A percentile compares a stretch with the other conserved stretches of the same genome.
These are phyloP conservation scores for Aschersonia sp. DNA, from an alignment of 2,329 filamentous ascomycete genomes.

Conservation along the genomic window DNA sequence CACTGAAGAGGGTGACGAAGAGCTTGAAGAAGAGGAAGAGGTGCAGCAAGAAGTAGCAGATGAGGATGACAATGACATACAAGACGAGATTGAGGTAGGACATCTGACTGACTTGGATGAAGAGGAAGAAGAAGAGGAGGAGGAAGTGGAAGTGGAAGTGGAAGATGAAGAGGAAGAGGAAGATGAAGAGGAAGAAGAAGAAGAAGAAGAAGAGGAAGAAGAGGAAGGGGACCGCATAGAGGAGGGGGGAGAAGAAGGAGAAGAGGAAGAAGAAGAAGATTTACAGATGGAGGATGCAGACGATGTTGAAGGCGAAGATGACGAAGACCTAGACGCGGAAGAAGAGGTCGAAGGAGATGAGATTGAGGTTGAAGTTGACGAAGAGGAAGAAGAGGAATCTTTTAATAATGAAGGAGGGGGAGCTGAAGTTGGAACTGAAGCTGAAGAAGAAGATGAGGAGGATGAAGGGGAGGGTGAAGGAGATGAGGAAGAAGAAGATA, in stretches of 20 bases:
- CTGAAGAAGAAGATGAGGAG: not conserved
- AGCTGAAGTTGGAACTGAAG: conserved; percentile 2
- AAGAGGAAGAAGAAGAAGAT: conserved; percentile 3
- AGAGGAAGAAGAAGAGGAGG: conserved; percentile 6
- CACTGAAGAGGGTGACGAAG: conserved; percentile 4
- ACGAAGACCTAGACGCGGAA: not conserved
- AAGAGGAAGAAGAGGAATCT: conserved; percentile 2
- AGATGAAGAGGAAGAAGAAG: conserved; percentile 8
- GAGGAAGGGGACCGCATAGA: conserved; percentile 2
- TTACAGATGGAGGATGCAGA: conserved; percentile 6
- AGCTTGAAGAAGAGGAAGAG: conserved; percentile 4
- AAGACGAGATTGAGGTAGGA: not conserved
- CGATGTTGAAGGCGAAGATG: conserved; percentile 5
- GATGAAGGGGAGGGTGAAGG: conserved; percentile 7
- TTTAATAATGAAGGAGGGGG: conserved; percentile 6
- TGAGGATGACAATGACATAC: not conserved
- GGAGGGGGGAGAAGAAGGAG: conserved; percentile 7
- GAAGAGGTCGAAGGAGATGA: conserved; percentile 6
- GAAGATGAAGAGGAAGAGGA: conserved; percentile 6
- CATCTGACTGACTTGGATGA: not conserved
- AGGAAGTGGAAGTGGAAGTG: conserved; percentile 5
- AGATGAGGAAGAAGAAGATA: conserved; percentile 6
- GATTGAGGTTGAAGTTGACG: conserved; percentile 3
- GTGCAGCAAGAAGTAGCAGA: conserved; percentile 4
- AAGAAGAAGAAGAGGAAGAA: conserved; percentile 5